phyloP scores from a whole-genome alignment of 208 protist species.

The Wallacemonas collosoma region DNA sequence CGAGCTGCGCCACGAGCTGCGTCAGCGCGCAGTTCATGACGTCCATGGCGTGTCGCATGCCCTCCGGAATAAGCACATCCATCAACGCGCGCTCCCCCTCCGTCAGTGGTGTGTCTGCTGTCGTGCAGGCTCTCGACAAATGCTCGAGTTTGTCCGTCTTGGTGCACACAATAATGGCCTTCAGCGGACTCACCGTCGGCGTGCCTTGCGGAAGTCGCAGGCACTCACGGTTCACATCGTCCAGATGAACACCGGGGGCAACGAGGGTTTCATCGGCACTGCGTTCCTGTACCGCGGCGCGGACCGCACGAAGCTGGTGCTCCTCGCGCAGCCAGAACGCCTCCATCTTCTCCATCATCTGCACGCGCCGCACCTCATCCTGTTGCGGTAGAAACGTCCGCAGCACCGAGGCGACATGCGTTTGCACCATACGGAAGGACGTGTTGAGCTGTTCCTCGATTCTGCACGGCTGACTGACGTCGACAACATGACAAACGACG shows the following conservation, averaged over 20 bases:
- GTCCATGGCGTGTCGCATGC: constrained; percentile 35
- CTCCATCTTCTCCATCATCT: constrained; percentile 63
- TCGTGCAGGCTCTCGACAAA: constrained; percentile 34
- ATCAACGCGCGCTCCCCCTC: constrained; percentile 41
- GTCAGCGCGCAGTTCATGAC: constrained; percentile 47
- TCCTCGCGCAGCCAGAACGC: constrained; percentile 63
- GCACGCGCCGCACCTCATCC: constrained; percentile 73
- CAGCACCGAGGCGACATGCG: constrained; percentile 56
- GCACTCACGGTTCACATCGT: constrained; percentile 31
- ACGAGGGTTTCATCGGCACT: constrained; percentile 19
- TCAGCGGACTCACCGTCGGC: constrained; percentile 43
- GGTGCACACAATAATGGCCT: constrained; percentile 69
- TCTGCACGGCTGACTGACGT: constrained; percentile 51
- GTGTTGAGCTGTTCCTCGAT: constrained; percentile 61
- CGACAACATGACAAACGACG: constrained; percentile 77
- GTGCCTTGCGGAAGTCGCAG: constrained; percentile 32
- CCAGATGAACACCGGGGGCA: constrained; percentile 25
- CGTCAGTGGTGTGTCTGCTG: constrained; percentile 12
- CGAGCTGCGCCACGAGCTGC: constrained; percentile 64
- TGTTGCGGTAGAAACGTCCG: constrained; percentile 58
- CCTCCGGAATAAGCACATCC: constrained; percentile 23
- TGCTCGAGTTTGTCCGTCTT: constrained; percentile 72
- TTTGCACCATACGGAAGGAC: constrained; percentile 48
- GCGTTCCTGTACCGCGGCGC: constrained; percentile 25
- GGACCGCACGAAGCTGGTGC: constrained; percentile 29